Conservation (phyloP, 305 asterid species). For the Salvia sclarea region DNA sequence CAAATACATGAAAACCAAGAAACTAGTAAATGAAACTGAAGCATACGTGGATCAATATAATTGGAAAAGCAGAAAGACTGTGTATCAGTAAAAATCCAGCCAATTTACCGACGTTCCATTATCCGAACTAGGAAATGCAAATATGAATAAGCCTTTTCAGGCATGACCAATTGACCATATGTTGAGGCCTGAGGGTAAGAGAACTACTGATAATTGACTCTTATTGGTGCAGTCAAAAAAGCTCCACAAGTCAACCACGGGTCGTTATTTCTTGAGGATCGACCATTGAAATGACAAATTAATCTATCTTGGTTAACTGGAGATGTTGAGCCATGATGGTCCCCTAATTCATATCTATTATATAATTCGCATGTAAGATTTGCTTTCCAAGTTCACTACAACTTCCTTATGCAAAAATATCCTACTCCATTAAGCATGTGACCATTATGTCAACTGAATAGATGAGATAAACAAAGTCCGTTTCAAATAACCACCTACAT, state of each 20-base stretch:
- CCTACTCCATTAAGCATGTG: constrained; percentile 2
- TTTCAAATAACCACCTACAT: neutral
- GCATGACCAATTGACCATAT: neutral
- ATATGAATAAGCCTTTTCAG: neutral
- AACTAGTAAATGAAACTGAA: no score
- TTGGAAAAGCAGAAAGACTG: neutral
- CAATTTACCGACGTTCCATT: neutral
- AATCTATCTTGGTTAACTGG: neutral
- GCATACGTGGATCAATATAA: neutral
- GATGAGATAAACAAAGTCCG: neutral
- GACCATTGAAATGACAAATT: no score
- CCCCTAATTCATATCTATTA: neutral
- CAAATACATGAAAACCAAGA: neutral
- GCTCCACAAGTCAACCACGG: neutral
- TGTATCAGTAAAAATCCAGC: neutral
- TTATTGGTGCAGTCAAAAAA: neutral
- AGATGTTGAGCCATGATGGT: neutral
- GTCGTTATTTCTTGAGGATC: neutral
- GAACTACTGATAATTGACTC: neutral
- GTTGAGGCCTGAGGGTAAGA: neutral
- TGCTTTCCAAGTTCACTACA: neutral
- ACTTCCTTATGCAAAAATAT: neutral
- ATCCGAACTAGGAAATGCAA: neutral
- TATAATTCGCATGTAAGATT: constrained; percentile 5
- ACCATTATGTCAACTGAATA: neutral